Percentiles rank a stretch among this genome's conserved stretches.
phyloP scores from a whole-genome alignment of 2,329 filamentous ascomycete species.

The Mycocentrospora acerina region DNA sequence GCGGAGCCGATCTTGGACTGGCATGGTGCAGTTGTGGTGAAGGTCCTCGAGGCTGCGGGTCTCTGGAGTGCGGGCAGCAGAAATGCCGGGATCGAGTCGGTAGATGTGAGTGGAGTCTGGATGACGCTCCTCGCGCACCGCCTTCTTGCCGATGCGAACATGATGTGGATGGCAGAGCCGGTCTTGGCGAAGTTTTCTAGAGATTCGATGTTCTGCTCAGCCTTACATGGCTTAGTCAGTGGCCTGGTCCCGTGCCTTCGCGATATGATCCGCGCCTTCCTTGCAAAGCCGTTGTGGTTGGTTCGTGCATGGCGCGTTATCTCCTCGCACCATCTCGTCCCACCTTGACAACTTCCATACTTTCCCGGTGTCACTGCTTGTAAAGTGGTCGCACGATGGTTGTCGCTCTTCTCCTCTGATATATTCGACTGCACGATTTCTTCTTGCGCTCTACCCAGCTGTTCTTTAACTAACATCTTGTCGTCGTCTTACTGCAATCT shows the following conservation, averaged over 20 bases:
- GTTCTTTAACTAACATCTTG: conserved; percentile 9
- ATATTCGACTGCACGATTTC: background rate
- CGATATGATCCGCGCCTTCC: conserved; percentile 7
- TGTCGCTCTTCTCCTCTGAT: background rate
- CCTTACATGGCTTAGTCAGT: conserved; percentile 13
- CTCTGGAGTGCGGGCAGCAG: conserved; percentile 70
- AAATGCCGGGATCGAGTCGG: conserved; percentile 66
- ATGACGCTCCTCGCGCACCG: conserved; percentile 57
- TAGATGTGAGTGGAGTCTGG: conserved; percentile 42
- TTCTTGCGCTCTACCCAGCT: background rate
- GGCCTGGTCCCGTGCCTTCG: conserved; percentile 14
- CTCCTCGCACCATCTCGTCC: background rate
- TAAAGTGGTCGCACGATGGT: background rate
- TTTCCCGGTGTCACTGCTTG: background rate
- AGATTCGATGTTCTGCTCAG: conserved; percentile 8
- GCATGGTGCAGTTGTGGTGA: conserved; percentile 69
- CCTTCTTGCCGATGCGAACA: conserved; percentile 66
- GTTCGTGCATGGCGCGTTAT: background rate
- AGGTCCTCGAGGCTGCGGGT: conserved; percentile 52
- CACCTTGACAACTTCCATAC: conserved; percentile 8
- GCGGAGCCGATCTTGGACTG: conserved; percentile 84
- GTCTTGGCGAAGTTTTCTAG: conserved; percentile 27
- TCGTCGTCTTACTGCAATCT: conserved; percentile 9
- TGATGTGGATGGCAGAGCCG: conserved; percentile 41
- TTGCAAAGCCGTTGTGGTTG: too few relatives aligned